Conservation (phyloP, 306 rosid genomes). For the Trifolium subterraneum region DNA sequence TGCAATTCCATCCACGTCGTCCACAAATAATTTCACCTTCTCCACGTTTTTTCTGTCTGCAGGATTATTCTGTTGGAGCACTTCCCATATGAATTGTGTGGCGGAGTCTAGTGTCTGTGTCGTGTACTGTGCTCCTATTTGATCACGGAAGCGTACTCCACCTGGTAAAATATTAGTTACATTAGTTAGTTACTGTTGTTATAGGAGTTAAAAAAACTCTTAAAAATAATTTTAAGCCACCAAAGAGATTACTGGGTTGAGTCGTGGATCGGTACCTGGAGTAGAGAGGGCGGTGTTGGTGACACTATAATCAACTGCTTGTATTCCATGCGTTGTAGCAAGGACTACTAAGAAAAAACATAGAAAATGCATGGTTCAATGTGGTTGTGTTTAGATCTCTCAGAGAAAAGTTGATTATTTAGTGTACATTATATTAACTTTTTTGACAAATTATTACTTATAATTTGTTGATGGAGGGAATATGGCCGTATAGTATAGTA, state of each 20-base stretch:
- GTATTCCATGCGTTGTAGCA: constrained; percentile 27
- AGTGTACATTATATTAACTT: too few species aligned
- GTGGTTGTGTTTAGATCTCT: constrained; percentile 7
- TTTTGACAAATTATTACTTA: too few species aligned
- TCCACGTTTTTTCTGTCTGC: constrained; percentile 38
- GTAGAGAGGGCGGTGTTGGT: constrained; percentile 51
- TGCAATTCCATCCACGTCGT: constrained; percentile 46
- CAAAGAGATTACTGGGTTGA: too few species aligned
- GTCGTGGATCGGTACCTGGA: too few species aligned
- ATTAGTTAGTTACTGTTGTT: too few species aligned
- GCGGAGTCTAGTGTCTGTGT: constrained; percentile 39
- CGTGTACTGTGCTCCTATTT: constrained; percentile 39
- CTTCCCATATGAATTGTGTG: constrained; percentile 45
- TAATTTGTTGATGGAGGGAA: too few species aligned
- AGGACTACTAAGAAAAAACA: constrained; percentile 41
- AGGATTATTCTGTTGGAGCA: constrained; percentile 33
- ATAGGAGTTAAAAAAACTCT: too few species aligned
- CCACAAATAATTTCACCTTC: constrained; percentile 34
- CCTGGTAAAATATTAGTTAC: constrained; percentile 23
- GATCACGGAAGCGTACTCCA: constrained; percentile 47
- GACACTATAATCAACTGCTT: constrained; percentile 48
- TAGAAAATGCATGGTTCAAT: constrained; percentile 23
- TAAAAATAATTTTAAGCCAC: too few species aligned
- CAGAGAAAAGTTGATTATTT: too few species aligned
- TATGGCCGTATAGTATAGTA: too few species aligned